Percentiles rank a stretch among this genome's conserved stretches.
phyloP scores from a whole-genome alignment of 176 grass and related monocot species.

The Eremochloa ophiuroides region DNA sequence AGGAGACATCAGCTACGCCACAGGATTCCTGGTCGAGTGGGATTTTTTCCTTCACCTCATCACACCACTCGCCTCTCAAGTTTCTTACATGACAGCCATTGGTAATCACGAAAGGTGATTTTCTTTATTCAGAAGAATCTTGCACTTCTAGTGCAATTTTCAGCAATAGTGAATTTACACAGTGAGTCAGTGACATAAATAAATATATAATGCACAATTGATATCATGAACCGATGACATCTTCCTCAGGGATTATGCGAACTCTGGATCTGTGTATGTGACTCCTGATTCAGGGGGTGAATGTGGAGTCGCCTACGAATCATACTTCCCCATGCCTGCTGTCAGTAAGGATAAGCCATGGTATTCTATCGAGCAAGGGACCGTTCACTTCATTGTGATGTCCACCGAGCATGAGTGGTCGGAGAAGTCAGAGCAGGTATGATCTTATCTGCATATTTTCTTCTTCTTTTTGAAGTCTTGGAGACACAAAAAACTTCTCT shows the following conservation, averaged over 20 bases:
- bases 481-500: background rate
- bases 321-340: constrained; percentile 78
- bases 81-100: constrained; percentile 84
- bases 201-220: background rate
- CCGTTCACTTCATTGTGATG: constrained; percentile 72
- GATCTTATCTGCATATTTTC: background rate
- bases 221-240: background rate
- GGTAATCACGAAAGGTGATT: constrained; percentile 81
- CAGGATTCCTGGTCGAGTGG: constrained; percentile 81
- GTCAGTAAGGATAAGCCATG: constrained; percentile 62
- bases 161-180: background rate
- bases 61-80: constrained; percentile 58
- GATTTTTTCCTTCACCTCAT: constrained; percentile 68
- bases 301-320: constrained; percentile 77
- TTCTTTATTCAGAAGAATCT: background rate
- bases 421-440: constrained; percentile 65
- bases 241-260: constrained; percentile 53
- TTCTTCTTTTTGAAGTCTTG: background rate
- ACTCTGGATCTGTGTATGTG: constrained; percentile 52
- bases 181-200: background rate
- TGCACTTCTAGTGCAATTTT: background rate
- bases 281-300: constrained; percentile 70
- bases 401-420: constrained; percentile 76
- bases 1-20: constrained; percentile 87
- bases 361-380: constrained; percentile 85